Evolutionary conservation across 345 rosid genomes (phyloP).

Genomic region (Hibiscus syriacus): DNA sequence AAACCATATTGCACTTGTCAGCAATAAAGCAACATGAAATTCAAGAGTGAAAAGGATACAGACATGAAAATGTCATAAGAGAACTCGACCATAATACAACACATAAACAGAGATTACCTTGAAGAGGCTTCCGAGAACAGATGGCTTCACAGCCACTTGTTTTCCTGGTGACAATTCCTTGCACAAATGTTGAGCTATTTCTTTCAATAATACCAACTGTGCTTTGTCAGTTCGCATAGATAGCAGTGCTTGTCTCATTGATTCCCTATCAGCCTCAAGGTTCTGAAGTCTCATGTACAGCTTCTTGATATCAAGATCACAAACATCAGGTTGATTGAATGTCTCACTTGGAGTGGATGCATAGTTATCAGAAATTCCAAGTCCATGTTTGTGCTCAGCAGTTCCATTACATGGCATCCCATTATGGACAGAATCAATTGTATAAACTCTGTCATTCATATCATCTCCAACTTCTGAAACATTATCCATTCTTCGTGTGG

Average conservation of each 20-base stretch:
- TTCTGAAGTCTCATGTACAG: constrained; percentile 87
- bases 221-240: constrained; percentile 95
- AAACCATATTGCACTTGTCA: background rate
- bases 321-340: constrained; percentile 38
- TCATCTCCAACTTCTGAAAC: constrained; percentile 60
- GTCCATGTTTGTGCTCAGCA: constrained; percentile 34
- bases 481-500: constrained; percentile 35
- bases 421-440: constrained; percentile 71
- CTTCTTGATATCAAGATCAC: constrained; percentile 73
- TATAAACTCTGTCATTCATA: constrained; percentile 73
- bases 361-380: constrained; percentile 36
- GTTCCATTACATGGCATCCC: constrained; percentile 27
- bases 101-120: constrained; percentile 42
- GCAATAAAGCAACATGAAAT: background rate
- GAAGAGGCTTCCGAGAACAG: constrained; percentile 40
- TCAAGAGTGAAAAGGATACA: background rate
- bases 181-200: constrained; percentile 90
- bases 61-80: background rate
- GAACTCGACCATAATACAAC: background rate
- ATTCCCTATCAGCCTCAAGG: constrained; percentile 96
- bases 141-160: constrained; percentile 34
- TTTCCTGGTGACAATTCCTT: constrained; percentile 65
- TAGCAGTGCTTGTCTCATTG: constrained; percentile 83
- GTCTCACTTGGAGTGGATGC: constrained; percentile 40
- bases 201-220: constrained; percentile 75